Evolutionary conservation across 768 basidiomycete genomes (phyloP).

Genomic region (Boletellus ananas): DNA sequence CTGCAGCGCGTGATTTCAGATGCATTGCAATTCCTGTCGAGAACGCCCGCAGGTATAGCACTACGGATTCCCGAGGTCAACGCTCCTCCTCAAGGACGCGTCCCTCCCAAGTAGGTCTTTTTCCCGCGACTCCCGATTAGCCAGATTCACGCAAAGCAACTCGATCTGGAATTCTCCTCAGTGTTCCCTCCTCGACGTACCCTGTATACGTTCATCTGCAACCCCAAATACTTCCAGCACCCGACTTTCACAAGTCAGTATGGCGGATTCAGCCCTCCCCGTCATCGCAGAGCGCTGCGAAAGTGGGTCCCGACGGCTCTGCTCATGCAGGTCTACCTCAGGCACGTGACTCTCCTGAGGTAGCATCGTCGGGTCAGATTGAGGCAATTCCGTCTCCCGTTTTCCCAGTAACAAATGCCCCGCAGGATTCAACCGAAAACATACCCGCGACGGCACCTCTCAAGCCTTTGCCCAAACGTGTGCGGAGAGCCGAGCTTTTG

Average conservation of each 20-base stretch:
- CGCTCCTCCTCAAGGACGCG: neutral
- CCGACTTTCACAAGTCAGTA: neutral
- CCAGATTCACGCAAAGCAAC: conserved; percentile 2
- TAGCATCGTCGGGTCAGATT: neutral
- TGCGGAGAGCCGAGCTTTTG: conserved; percentile 17
- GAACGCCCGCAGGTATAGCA: neutral
- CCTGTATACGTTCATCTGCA: neutral
- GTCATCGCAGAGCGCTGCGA: neutral
- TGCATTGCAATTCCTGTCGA: conserved; percentile 1
- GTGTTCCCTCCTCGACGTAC: neutral
- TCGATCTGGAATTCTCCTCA: neutral
- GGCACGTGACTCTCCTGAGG: neutral
- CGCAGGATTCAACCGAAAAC: neutral
- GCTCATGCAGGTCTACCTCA: neutral
- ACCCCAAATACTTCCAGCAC: neutral
- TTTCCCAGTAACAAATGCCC: neutral
- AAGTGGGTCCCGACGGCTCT: neutral
- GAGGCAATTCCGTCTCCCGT: neutral
- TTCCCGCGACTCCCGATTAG: neutral
- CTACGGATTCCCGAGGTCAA: neutral
- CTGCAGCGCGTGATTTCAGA: conserved; percentile 16
- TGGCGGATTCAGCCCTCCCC: neutral
- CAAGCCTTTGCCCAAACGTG: conserved; percentile 29
- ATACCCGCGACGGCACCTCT: neutral
- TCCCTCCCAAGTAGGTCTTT: conserved; percentile 16